Evolutionary conservation across 352 stramenopile species (phyloP).

Genomic region (Discostella stelligera): DNA sequence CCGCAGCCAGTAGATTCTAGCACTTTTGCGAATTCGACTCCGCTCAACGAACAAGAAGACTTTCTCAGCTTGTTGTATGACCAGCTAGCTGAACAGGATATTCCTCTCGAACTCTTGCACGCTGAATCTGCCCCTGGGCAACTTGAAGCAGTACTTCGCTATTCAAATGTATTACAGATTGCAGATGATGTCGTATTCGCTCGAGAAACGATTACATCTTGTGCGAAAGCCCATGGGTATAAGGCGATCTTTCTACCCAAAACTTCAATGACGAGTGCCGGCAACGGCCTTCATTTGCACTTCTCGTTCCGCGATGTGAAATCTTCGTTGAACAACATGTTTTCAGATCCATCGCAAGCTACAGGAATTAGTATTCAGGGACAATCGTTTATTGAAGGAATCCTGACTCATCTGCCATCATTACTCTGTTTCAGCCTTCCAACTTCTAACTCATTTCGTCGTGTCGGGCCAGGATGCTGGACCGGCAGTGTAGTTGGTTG

Average conservation of each 20-base stretch:
- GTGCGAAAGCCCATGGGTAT: constrained; percentile 52
- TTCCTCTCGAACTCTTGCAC: constrained; percentile 71
- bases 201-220: constrained; percentile 63
- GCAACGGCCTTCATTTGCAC: constrained; percentile 77
- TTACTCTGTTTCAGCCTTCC: constrained; percentile 70
- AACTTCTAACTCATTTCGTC: constrained; percentile 69
- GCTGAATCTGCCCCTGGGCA: constrained; percentile 70
- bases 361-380: constrained; percentile 46
- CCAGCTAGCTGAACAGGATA: constrained; percentile 60
- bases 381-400: constrained; percentile 73
- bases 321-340: constrained; percentile 39
- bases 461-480: constrained; percentile 75
- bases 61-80: constrained; percentile 71
- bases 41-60: constrained; percentile 75
- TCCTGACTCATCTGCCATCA: constrained; percentile 68
- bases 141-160: constrained; percentile 74
- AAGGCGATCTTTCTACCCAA: constrained; percentile 78
- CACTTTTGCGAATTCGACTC: constrained; percentile 61
- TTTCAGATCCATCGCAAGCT: constrained; percentile 27
- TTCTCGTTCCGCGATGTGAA: constrained; percentile 60
- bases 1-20: constrained; percentile 56
- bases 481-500: constrained; percentile 65
- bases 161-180: constrained; percentile 59
- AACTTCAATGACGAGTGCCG: constrained; percentile 53
- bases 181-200: constrained; percentile 68